Conservation (phyloP, 2,329 filamentous ascomycete genomes). For the Mollisiaceae sp. region DNA sequence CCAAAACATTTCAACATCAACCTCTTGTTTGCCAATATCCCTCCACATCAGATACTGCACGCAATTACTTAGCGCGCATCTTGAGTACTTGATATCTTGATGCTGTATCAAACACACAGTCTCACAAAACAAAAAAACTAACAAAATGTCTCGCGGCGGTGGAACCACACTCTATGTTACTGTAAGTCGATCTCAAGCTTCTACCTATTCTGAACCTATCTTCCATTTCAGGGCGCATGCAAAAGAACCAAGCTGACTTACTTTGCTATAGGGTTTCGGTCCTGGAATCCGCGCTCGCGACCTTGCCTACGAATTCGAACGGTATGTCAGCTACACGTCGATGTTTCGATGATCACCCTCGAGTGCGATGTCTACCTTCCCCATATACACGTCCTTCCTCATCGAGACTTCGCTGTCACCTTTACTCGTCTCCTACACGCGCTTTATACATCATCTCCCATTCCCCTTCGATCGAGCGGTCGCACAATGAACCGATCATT, state of each 20-base stretch:
- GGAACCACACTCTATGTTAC: slow-evolving; percentile 97
- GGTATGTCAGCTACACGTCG: slow-evolving; percentile 78
- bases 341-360: slow-evolving; percentile 50
- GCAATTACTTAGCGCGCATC: neutral
- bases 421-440: slow-evolving; percentile 50
- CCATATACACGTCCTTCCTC: slow-evolving; percentile 44
- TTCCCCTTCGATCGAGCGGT: slow-evolving; percentile 47
- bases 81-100: slow-evolving; percentile 2
- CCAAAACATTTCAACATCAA: neutral
- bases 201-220: slow-evolving; percentile 24
- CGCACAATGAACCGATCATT: slow-evolving; percentile 42
- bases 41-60: slow-evolving; percentile 2
- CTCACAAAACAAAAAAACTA: neutral
- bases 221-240: slow-evolving; percentile 24
- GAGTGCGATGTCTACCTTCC: slow-evolving; percentile 42
- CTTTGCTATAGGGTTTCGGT: slow-evolving; percentile 74
- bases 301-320: slow-evolving; percentile 99
- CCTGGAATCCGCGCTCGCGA: slow-evolving; percentile 98
- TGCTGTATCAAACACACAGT: slow-evolving; percentile 1
- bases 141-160: slow-evolving; percentile 79
- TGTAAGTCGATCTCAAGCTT: slow-evolving; percentile 35
- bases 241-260: slow-evolving; percentile 23
- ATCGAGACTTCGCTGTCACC: slow-evolving; percentile 52
- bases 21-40: slow-evolving; percentile 1
- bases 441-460: slow-evolving; percentile 44